Evolutionary conservation across 306 rosid species (phyloP), one percentile per base, ranked within the genome.

Genomic region (Fragaria nilgerrensis): DNA sequence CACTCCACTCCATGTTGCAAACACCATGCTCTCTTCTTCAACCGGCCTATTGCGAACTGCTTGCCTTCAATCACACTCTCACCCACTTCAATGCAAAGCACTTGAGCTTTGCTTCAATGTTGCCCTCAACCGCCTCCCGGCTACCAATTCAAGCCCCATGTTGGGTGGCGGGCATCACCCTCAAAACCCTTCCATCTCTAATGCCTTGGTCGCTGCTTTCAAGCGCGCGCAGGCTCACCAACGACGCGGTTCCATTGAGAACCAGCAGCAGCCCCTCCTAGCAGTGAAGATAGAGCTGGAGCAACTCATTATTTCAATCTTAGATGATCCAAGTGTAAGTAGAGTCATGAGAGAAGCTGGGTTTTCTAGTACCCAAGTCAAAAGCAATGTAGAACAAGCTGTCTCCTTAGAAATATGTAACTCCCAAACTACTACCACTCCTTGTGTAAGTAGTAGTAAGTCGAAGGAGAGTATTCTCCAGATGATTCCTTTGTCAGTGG

Each of bases 211-310:
- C 27, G 99, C 99, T 0, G 98, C 99, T 9, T 92, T 96, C 81
- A 96, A 96, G 74, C 86, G 99, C 0, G 98, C 99, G 25, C 99
- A 96, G 82, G 99, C 99, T 25, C 96, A 96, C 83, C 99, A 96
- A 20, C 84, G 99, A 23, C 96, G 99, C 0, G 97, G 99, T 55
- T 96, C 99, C 7, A 84, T 92, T 22, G 99, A 96, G 84, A 92
- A 87, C 70, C 99, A 96, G 61, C 99, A 96, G 71, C 99, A 92
- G 32, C 94, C 99, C 0, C 87, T 96, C 29, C 49, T 96, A 12
- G 89, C 97, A 2, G 93, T 92, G 45, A 96, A 96, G 70, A 92
- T 96, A 9, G 99, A 96, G 82, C 71, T 89, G 2, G 97, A 91
- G 66, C 99, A 96, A 47, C 97, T 96, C 71, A 86, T 91, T 9